phyloP scores from a whole-genome alignment of 2,329 filamentous ascomycete genomes.

The Aspergillus melleus region DNA sequence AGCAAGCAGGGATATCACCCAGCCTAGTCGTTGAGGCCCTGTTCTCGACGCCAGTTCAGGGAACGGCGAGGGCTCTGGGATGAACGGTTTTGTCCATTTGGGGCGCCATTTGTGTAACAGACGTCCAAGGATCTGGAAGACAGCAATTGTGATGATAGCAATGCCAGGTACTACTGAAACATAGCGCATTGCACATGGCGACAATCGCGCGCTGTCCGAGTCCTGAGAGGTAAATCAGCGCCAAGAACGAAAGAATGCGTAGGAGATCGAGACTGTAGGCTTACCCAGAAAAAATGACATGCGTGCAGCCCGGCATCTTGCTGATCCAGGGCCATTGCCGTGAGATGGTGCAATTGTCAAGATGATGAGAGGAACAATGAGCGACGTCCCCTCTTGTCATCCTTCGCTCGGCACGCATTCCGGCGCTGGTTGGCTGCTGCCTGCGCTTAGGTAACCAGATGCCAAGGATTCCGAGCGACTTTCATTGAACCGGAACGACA shows the following conservation, averaged over 20 bases:
- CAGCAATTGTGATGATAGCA: constrained; percentile 26
- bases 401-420: neutral
- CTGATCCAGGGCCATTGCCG: constrained; percentile 11
- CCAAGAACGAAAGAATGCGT: neutral
- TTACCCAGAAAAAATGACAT: constrained; percentile 23
- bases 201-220: constrained; percentile 36
- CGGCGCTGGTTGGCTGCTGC: neutral
- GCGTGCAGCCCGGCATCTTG: constrained; percentile 8
- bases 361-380: neutral
- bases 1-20: constrained; percentile 40
- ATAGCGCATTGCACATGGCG: constrained; percentile 36
- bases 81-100: constrained; percentile 54
- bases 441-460: neutral
- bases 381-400: neutral
- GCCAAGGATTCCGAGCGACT: neutral
- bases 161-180: constrained; percentile 31
- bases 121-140: constrained; percentile 30
- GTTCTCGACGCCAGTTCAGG: constrained; percentile 34
- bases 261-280: neutral
- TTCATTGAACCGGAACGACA: too few relatives aligned
- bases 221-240: constrained; percentile 29
- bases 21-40: constrained; percentile 29
- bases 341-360: neutral
- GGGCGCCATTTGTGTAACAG: constrained; percentile 36
- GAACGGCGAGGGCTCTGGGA: constrained; percentile 43